Evolutionary conservation across 2,329 filamentous ascomycete genomes (phyloP), one percentile per base, ranked within the genome.

Genomic region (Apiospora phragmitis): DNA sequence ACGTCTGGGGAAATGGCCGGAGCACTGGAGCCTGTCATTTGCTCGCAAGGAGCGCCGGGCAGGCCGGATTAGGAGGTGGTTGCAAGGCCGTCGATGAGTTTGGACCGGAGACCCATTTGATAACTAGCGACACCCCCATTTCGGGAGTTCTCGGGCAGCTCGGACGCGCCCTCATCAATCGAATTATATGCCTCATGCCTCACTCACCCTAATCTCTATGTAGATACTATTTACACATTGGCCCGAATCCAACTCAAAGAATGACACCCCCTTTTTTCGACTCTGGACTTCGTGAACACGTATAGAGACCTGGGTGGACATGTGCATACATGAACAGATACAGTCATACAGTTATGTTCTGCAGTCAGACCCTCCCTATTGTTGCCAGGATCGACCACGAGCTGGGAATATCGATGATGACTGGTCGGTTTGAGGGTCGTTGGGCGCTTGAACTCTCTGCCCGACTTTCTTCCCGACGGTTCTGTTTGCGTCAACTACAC

Each of bases 91-190:
- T 59, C 16, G 49, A 32, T 29, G 51, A 35, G 32, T 62, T 62
- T 21, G 32, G 55, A 62, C 55, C 55, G 32, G 32, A 62, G 55
- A 62, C 55, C 55, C 55, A 62, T n/a, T n/a, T n/a, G n/a, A n/a
- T 62, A 62, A 6, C 55, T 62, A 8, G 32, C 32, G 21, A 62
- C 32, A 62, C 55, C 43, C 43, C 11, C 29, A 55, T 32, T 32
- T 62, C 55, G 55, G 55, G 21, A 62, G 55, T 62, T 62, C 29
- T 62, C 55, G 55, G 55, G 55, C 55, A 62, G 32, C 55, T 62
- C 55, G 21, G 55, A 32, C 21, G 55, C 12, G 55, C 55, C 12
- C 49, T 62, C 32, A 38, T 62, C 55, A n/a, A 38, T 24, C 55
- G 9, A 21, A 62, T 12, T 38, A 62, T 38, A 62, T 62, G 55